Base-by-base conservation (phyloP, 2,329 filamentous ascomycete genomes). In the Thielaviopsis musarum region DNA sequence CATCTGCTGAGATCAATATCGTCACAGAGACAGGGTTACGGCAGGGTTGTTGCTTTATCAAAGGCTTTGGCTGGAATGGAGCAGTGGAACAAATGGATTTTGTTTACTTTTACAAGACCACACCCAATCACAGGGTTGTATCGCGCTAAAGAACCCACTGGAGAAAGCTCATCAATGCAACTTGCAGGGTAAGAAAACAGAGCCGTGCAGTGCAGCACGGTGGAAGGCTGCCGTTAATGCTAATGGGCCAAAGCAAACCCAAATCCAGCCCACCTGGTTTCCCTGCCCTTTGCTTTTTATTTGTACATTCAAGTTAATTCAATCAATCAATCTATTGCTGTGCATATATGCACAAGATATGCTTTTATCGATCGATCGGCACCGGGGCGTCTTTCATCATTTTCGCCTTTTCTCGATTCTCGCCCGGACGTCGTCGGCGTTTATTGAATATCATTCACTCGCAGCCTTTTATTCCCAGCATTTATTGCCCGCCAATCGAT, bases 91-190 rank as follows among this genome's bases (percentile, higher is more conserved):
- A 13, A n/a, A 7, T 17, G 38, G 6, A 48, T 19, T 52, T 61
- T 61, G 60, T 61, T 61, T 61, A 61, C 60, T 61, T 56, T 51
- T 22, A 38, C 22, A 9, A 5, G 7, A 5, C 38, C n/a, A 22
- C 12, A 45, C 30, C 60, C 60, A 61, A 61, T 59, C 60, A 61
- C 30, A 17, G 34, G 2, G 17, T 21, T 10, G 5, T 9, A 61
- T 58, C 56, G 54, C 56, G 60, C 57, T 28, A 61, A 59, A 58
- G 22, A 57, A 52, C 45, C 45, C 45, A 49, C 45, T 49, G 45
- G n/a, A 12, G n/a, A 48, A 48, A 48, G 15, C 17, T 19, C 30
- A 12, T 34, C 30, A 34, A 34, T 34, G 30, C 17, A 19, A 6
- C 17, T 45, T 17, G 3, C 41, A 48, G 45, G 45, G 45, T 2